Conservation (phyloP, 345 rosid genomes). For the Cochlearia excelsa region DNA sequence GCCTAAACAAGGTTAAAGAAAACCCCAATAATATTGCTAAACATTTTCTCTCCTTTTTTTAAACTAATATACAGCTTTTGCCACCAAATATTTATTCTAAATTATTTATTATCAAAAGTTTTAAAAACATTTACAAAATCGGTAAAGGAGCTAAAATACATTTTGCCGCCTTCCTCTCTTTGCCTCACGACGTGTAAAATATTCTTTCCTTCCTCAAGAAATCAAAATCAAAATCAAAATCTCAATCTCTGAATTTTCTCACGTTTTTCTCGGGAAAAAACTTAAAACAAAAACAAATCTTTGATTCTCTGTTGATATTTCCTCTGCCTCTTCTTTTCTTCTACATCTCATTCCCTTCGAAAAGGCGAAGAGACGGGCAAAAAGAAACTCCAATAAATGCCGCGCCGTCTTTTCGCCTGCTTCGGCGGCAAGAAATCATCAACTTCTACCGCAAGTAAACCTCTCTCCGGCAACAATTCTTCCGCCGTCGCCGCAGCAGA, state of each 20-base stretch:
- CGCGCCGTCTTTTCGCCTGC: constrained; percentile 76
- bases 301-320: constrained; percentile 9
- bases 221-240: too few species aligned
- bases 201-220: constrained; percentile 10
- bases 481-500: constrained; percentile 36
- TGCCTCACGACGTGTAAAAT: constrained; percentile 28
- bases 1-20: too few species aligned
- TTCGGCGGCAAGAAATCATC: constrained; percentile 40
- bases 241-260: constrained; percentile 14
- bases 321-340: constrained; percentile 21
- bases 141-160: background rate
- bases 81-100: constrained; percentile 14
- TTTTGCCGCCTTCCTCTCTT: constrained; percentile 51
- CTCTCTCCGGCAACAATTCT: constrained; percentile 19
- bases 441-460: constrained; percentile 14
- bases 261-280: constrained; percentile 3
- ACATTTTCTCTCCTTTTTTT: too few species aligned
- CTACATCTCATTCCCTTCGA: constrained; percentile 14
- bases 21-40: too few species aligned
- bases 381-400: constrained; percentile 34
- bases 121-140: background rate
- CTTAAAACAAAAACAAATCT: background rate
- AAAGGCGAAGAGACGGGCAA: constrained; percentile 28
- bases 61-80: constrained; percentile 8
- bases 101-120: background rate